Conservation (phyloP, 306 rosid genomes). For the Urtica urens region DNA sequence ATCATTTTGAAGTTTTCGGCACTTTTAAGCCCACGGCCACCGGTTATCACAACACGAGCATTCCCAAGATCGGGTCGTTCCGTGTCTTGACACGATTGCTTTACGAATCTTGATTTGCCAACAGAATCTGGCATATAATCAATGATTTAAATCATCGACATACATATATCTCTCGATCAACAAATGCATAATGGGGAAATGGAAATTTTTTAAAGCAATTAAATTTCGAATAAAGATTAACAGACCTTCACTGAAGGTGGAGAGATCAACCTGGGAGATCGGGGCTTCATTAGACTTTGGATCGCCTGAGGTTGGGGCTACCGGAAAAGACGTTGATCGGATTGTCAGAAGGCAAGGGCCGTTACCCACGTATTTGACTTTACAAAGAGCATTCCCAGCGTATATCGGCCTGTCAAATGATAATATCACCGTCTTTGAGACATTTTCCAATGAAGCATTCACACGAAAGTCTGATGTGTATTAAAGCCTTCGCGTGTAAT, state of each 20-base stretch:
- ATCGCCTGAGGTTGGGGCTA: constrained; percentile 27
- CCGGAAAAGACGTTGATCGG: constrained; percentile 77
- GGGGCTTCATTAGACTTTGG: constrained; percentile 46
- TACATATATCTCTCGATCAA: too few relatives aligned
- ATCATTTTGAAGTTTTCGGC: constrained; percentile 89
- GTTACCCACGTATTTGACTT: constrained; percentile 60
- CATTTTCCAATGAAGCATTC: constrained; percentile 13
- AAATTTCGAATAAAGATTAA: constrained; percentile 12
- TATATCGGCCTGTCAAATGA: constrained; percentile 73
- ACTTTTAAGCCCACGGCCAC: constrained; percentile 84
- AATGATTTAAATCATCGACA: background rate
- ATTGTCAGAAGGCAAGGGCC: constrained; percentile 79
- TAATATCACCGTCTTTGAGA: constrained; percentile 8
- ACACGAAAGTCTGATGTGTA: constrained; percentile 1
- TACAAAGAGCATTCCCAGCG: constrained; percentile 93
- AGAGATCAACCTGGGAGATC: constrained; percentile 85
- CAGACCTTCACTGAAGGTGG: constrained; percentile 76
- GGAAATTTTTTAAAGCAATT: constrained; percentile 4
- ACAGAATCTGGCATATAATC: constrained; percentile 38
- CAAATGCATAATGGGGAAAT: background rate
- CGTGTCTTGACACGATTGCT: constrained; percentile 55
- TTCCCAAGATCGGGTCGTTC: constrained; percentile 89
- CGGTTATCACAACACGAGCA: constrained; percentile 69
- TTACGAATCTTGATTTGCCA: constrained; percentile 55
- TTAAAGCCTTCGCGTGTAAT: background rate